Evolutionary conservation across 2,329 filamentous ascomycete genomes (phyloP).

Genomic region (Paracamarosporium sp.): DNA sequence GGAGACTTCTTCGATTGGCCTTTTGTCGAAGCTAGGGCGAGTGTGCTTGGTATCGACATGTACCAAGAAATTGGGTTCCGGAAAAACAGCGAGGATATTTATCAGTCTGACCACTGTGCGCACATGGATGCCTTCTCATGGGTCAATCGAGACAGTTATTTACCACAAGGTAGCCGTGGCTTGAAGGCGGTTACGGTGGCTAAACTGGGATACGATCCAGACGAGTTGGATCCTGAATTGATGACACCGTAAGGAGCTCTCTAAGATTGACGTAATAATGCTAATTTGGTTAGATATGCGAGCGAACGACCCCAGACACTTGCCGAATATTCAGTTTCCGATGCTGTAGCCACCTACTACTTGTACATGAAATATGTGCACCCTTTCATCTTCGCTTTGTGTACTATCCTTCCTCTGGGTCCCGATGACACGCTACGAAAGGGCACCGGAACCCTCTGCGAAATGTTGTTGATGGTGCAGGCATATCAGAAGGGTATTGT

Average conservation of each 20-base stretch:
- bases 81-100: constrained; percentile 95
- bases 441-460: constrained; percentile 96
- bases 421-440: constrained; percentile 94
- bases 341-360: constrained; percentile 98
- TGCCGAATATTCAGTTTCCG: constrained; percentile 97
- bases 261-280: background rate
- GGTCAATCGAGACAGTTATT: constrained; percentile 98
- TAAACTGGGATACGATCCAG: constrained; percentile 97
- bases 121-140: constrained; percentile 99
- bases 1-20: constrained; percentile 99
- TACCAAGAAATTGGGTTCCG: constrained; percentile 97
- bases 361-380: constrained; percentile 99
- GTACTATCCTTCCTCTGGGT: constrained; percentile 91
- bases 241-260: constrained; percentile 73
- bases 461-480: constrained; percentile 99
- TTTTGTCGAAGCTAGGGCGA: constrained; percentile 92
- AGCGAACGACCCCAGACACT: constrained; percentile 89
- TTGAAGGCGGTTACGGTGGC: constrained; percentile 97
- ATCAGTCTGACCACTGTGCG: constrained; percentile 92
- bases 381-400: constrained; percentile 98
- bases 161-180: constrained; percentile 95
- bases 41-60: constrained; percentile 97
- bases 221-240: constrained; percentile 94
- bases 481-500: constrained; percentile 92
- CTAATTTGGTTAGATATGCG: constrained; percentile 64